Evolutionary conservation across 768 basidiomycete species (phyloP), one percentile per base, ranked within the genome.

Genomic region (Lanmaoa rubissima): DNA sequence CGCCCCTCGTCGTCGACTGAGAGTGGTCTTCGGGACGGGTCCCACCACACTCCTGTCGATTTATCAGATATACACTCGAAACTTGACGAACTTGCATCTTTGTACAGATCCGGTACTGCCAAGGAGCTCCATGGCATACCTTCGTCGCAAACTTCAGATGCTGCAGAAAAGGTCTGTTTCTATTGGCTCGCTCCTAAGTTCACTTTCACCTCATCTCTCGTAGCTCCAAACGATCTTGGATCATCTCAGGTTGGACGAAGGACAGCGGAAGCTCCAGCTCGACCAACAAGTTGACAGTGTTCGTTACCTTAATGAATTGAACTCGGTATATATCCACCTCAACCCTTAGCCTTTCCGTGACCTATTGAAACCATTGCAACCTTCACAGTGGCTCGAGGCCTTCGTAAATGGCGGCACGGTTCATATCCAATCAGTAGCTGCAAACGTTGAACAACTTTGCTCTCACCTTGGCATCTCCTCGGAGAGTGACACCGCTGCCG

Each of bases 371-470:
- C 12, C 16, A 28, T 42, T 26, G 7, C 14, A 21, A 42, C 47
- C 11, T 51, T 19, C 21, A 57, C 55, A 89, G 84, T 94, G 92
- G 92, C 79, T 94, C 41, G 92, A 94, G 62, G 75, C 83, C 3
- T 92, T 93, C 68, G 89, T 92, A 39, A 84, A 83, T 40, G 84
- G 85, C 43, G 86, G 87, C n/a, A 86, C 85, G 0, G 79, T 81
- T 14, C 88, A 92, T 60, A 85, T 90, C 24, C 82, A 87, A 63
- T 73, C 75, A 36, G 75, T 92, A 14, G 80, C 84, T 11, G 74
- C 75, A 17, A 81, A 81, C 48, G 74, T 92, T 1, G 82, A 88
- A 36, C 78, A 80, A 26, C 73, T 94, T 24, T 84, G 82, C 63
- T 67, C 74, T 54, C 77, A 80, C 24, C 71, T 90, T 5, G 84